Conservation (phyloP, 352 stramenopile genomes). For the Poterioochromonas sp. region DNA sequence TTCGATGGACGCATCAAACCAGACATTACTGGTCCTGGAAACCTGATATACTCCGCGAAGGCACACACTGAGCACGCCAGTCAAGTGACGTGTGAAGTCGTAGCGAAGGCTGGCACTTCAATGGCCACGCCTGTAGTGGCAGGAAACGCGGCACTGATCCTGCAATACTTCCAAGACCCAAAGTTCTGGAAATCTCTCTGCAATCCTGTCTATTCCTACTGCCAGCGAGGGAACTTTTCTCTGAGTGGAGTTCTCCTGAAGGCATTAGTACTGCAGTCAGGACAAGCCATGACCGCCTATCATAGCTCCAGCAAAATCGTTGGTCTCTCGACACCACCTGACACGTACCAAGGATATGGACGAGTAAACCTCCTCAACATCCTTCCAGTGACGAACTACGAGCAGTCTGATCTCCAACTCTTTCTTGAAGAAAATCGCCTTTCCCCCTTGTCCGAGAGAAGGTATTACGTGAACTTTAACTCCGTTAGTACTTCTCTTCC, state of each 20-base stretch:
- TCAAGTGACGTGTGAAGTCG: slow-evolving; percentile 38
- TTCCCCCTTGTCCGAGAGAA: not conserved
- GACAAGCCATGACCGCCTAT: not conserved
- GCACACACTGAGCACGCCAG: slow-evolving; percentile 38
- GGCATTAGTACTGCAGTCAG: not conserved
- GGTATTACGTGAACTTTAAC: not conserved
- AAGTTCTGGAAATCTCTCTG: not conserved
- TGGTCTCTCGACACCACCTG: not conserved
- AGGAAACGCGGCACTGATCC: slow-evolving; percentile 58
- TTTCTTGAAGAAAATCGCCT: not conserved
- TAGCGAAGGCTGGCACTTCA: slow-evolving; percentile 51
- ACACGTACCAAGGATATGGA: slow-evolving; percentile 13
- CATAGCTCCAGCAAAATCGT: not conserved
- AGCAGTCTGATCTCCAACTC: not conserved
- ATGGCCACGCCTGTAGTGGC: slow-evolving; percentile 58
- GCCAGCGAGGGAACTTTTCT: not conserved
- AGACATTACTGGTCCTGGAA: slow-evolving; percentile 61
- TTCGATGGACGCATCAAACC: slow-evolving; percentile 60
- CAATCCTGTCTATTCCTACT: not conserved
- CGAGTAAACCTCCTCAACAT: not conserved
- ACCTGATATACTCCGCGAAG: slow-evolving; percentile 58
- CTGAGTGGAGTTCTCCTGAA: not conserved
- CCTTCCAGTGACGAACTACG: not conserved
- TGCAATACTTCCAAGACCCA: slow-evolving; percentile 58
- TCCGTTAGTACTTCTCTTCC: not conserved